A percentile compares a stretch with the other conserved stretches of the same genome.
Conservation (phyloP, 2,329 filamentous ascomycete genomes). For the Fusarium sp. region DNA sequence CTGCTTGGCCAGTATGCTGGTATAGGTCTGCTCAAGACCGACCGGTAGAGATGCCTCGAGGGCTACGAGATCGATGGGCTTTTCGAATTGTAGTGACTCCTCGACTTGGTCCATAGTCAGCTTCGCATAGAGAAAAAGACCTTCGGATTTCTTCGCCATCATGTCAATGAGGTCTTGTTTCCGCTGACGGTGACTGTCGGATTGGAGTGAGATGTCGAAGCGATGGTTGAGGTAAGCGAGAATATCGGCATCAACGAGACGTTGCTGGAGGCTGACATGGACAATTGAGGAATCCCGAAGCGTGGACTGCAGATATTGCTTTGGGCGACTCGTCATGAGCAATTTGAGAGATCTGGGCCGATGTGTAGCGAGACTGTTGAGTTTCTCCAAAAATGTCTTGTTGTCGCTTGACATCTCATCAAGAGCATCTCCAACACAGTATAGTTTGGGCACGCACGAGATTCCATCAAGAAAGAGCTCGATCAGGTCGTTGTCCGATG, state of each 20-base stretch:
- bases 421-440: conserved; percentile 41
- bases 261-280: conserved; percentile 40
- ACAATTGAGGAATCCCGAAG: conserved; percentile 38
- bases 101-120: conserved; percentile 42
- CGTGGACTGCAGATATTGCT: conserved; percentile 36
- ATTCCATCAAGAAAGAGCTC: conserved; percentile 35
- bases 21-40: conserved; percentile 49
- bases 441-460: conserved; percentile 32
- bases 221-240: conserved; percentile 30
- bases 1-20: conserved; percentile 53
- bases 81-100: background rate
- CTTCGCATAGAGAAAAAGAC: conserved; percentile 42
- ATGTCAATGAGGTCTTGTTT: conserved; percentile 35
- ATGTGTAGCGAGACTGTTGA: conserved; percentile 36
- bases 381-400: conserved; percentile 28
- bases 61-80: background rate
- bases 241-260: conserved; percentile 39
- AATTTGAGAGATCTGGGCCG: conserved; percentile 38
- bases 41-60: conserved; percentile 34
- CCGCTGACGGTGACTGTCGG: background rate
- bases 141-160: conserved; percentile 28
- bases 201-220: conserved; percentile 18
- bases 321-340: conserved; percentile 40
- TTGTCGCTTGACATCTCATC: conserved; percentile 43
- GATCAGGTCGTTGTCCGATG: conserved; percentile 39